phyloP scores from a whole-genome alignment of 441 rosid genomes.

The Populus hybrid region DNA sequence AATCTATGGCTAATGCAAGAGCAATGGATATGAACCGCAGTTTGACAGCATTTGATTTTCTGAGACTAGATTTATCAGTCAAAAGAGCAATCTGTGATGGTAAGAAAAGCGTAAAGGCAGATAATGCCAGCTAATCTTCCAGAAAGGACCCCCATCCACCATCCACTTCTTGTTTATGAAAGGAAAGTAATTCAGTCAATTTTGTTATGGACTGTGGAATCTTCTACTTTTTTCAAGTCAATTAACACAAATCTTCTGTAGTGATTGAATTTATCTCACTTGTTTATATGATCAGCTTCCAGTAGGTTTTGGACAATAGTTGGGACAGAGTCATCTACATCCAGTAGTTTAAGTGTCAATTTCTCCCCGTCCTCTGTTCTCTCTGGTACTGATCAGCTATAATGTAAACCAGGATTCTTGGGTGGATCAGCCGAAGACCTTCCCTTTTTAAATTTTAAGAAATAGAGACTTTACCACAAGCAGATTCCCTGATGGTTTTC shows the following conservation, averaged over 20 bases:
- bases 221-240: background rate
- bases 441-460: background rate
- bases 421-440: no score
- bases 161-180: background rate
- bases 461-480: constrained; percentile 46
- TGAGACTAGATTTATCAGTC: background rate
- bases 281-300: background rate
- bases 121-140: background rate
- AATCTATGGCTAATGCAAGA: background rate
- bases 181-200: background rate
- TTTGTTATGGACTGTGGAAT: background rate
- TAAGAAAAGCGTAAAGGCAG: background rate
- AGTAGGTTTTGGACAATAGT: background rate
- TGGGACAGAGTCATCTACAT: background rate
- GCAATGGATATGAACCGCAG: background rate
- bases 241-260: background rate
- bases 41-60: background rate
- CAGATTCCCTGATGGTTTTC: constrained; percentile 72
- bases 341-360: no score
- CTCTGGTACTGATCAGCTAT: no score
- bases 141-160: background rate
- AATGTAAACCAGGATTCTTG: no score
- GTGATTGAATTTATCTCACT: background rate
- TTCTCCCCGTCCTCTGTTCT: no score
- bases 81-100: background rate